Evolutionary conservation across 371 early-diverging fungal genomes (phyloP).

Genomic region (Gilbertella persicaria): DNA sequence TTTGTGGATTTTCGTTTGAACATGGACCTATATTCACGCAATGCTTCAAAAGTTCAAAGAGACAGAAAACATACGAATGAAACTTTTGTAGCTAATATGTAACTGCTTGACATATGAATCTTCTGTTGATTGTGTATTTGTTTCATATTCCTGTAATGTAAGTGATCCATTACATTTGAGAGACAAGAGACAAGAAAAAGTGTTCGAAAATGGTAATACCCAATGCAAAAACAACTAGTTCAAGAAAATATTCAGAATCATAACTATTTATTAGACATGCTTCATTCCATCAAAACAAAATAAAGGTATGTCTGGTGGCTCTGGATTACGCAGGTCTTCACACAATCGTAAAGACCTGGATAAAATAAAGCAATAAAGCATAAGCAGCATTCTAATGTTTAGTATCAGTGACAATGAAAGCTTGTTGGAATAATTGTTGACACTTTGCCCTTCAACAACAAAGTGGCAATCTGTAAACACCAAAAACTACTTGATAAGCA

Average conservation of each 20-base stretch:
- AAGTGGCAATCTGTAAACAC: constrained; percentile 13
- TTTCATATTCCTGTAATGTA: constrained; percentile 20
- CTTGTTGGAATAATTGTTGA: constrained; percentile 16
- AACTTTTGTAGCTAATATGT: constrained; percentile 21
- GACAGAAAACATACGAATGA: constrained; percentile 22
- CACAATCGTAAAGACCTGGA: constrained; percentile 22
- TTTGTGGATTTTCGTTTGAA: constrained; percentile 19
- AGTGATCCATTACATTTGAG: constrained; percentile 20
- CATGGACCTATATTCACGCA: no score
- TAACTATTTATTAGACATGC: constrained; percentile 22
- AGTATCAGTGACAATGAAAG: constrained; percentile 15
- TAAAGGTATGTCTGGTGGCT: constrained; percentile 19
- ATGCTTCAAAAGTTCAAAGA: constrained; percentile 25
- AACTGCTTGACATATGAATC: constrained; percentile 12
- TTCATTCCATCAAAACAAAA: constrained; percentile 13
- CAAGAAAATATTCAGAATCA: constrained; percentile 20
- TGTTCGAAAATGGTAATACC: constrained; percentile 17
- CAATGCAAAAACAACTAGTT: constrained; percentile 22
- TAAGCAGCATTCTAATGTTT: constrained; percentile 19
- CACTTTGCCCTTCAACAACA: constrained; percentile 19
- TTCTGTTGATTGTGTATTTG: constrained; percentile 21
- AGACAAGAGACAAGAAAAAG: constrained; percentile 22
- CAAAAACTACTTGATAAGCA: constrained; percentile 15
- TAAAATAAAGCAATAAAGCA: constrained; percentile 15
- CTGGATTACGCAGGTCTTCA: constrained; percentile 23